Conservation (phyloP, 441 rosid species). For the Populus hybrid region DNA sequence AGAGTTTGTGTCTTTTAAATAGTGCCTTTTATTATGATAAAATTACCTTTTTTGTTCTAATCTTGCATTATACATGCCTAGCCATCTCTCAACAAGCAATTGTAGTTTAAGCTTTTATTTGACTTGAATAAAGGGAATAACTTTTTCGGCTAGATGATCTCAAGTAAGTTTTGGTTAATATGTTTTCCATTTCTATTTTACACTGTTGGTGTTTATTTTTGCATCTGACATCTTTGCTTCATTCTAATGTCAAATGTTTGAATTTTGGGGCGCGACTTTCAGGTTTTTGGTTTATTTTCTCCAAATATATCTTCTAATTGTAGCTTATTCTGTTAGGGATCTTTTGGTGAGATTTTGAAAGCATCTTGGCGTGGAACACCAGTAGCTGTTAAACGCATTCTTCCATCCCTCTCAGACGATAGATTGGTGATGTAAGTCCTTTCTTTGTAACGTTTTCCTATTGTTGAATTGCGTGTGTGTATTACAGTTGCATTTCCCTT, state of each 20-base stretch:
- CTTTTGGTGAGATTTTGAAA: slow-evolving; percentile 96
- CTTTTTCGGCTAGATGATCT: background rate
- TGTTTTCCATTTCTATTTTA: background rate
- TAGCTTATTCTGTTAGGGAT: slow-evolving; percentile 61
- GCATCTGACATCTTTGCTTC: background rate
- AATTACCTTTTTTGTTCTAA: background rate
- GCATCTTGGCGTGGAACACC: slow-evolving; percentile 98
- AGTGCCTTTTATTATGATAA: background rate
- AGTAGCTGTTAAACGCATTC: slow-evolving; percentile 93
- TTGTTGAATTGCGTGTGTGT: background rate
- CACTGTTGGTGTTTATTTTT: background rate
- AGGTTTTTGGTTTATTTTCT: slow-evolving; percentile 4
- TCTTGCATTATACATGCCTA: background rate
- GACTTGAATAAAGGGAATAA: background rate
- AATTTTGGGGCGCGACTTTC: background rate
- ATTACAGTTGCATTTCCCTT: background rate
- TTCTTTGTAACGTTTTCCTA: slow-evolving; percentile 3
- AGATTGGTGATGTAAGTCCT: slow-evolving; percentile 88
- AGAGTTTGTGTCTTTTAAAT: background rate
- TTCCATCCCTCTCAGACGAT: slow-evolving; percentile 97
- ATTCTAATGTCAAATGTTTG: background rate
- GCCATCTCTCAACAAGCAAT: background rate
- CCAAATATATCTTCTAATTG: slow-evolving; percentile 17
- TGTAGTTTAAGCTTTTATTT: background rate
- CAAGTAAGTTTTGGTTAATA: background rate